These are phyloP conservation scores for Aspergillus indologenus DNA, from an alignment of 495 filamentous ascomycete genomes.

Conservation along the genomic window DNA sequence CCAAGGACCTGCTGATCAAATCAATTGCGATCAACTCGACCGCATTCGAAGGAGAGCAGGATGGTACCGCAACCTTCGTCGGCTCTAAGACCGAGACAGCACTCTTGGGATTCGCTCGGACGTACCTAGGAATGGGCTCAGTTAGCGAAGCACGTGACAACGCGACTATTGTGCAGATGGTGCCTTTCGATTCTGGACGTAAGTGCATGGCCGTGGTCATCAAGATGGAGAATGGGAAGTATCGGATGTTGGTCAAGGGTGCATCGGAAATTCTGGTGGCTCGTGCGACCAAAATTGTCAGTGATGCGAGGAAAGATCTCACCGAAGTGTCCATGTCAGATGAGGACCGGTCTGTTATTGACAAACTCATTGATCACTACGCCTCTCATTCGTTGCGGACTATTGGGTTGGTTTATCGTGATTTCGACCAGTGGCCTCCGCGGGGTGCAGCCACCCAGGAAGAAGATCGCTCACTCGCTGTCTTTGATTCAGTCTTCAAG, in stretches of 20 bases:
- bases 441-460: slow-evolving; percentile 60
- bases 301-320: slow-evolving; percentile 63
- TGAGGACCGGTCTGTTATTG: slow-evolving; percentile 58
- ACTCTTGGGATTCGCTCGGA: slow-evolving; percentile 69
- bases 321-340: slow-evolving; percentile 52
- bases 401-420: slow-evolving; percentile 81
- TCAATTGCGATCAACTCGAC: slow-evolving; percentile 86
- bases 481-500: slow-evolving; percentile 76
- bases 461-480: slow-evolving; percentile 65
- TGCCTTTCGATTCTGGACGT: slow-evolving; percentile 81
- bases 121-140: slow-evolving; percentile 71
- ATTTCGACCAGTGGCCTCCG: slow-evolving; percentile 89
- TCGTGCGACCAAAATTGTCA: slow-evolving; percentile 68
- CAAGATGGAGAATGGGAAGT: slow-evolving; percentile 60
- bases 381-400: slow-evolving; percentile 81
- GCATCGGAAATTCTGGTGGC: slow-evolving; percentile 82
- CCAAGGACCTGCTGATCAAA: slow-evolving; percentile 64
- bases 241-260: slow-evolving; percentile 78
- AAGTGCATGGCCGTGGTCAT: slow-evolving; percentile 89
- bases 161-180: slow-evolving; percentile 65
- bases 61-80: slow-evolving; percentile 64
- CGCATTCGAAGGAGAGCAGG: slow-evolving; percentile 78
- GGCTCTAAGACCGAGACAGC: slow-evolving; percentile 92
- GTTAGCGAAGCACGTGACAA: slow-evolving; percentile 69
- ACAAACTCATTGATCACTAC: slow-evolving; percentile 68